Base-by-base conservation (phyloP, 2,329 filamentous ascomycete species). In the Stachybotrys chartarum region DNA sequence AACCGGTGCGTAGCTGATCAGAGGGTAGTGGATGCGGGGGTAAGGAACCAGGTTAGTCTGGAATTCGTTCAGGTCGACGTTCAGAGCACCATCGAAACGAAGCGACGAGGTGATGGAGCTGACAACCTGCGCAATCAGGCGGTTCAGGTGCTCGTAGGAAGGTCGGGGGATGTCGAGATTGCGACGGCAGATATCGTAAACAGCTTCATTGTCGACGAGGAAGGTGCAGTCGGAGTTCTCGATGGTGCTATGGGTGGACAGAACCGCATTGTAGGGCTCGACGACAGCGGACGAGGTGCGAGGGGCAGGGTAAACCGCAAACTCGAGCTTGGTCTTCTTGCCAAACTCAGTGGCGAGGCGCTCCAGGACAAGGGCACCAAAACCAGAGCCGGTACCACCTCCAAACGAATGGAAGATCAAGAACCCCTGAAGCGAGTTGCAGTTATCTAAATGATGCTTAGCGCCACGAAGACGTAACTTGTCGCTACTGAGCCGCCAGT, bases 211-310 rank as follows among this genome's bases (percentile, higher is more conserved):
- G 66, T 88, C 85, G 61, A 89, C 85, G 51, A 88, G 75, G 78
- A 89, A 88, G n/a, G 85, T 87, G 70, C 85, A 88, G 76, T 89
- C 85, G n/a, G 86, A 83, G 77, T 88, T 86, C 78, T 88, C 85
- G 59, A 88, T 87, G 57, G 85, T 88, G 78, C 84, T 88, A 77
- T 88, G 85, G 55, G 85, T 88, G 50, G 85, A 87, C 59, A 89
- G 77, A 56, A 88, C 85, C 58, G 85, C 84, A 65, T 89, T 89
- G 78, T 89, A 89, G 32, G 85, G 85, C 78, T 88, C 85, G 55
- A 88, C 85, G 55, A 88, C 84, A 47, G 85, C 83, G 45, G 85
- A 87, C 48, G 86, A 86, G 60, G 86, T 83, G 57, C 84, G 83
- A 58, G 86, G 85, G 54, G 85, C 82, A 60, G 86, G 85, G 76